phyloP scores from a whole-genome alignment of 805 yeast genomes.

The Ogataea angusta region DNA sequence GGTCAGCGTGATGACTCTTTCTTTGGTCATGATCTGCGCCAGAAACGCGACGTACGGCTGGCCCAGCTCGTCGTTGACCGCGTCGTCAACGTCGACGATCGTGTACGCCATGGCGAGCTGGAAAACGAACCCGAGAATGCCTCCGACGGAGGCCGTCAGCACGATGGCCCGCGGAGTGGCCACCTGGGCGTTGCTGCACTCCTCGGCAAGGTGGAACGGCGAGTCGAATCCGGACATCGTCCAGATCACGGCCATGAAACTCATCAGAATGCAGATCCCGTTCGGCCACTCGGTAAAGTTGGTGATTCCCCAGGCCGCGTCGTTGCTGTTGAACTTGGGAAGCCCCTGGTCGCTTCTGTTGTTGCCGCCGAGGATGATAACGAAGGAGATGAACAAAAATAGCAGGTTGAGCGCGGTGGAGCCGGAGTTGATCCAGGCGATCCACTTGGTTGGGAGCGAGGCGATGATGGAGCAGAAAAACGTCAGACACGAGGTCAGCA shows the following conservation, averaged over 20 bases:
- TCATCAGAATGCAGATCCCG: constrained; percentile 54
- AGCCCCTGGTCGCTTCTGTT: constrained; percentile 34
- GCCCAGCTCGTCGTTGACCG: constrained; percentile 48
- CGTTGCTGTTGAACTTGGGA: constrained; percentile 46
- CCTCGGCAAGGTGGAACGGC: constrained; percentile 70
- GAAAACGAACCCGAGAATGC: constrained; percentile 52
- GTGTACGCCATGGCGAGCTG: constrained; percentile 62
- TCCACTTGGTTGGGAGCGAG: constrained; percentile 50
- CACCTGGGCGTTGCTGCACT: constrained; percentile 56
- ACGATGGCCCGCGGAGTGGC: constrained; percentile 69
- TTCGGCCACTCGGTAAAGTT: constrained; percentile 59
- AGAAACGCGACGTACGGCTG: constrained; percentile 59
- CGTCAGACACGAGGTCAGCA: constrained; percentile 49
- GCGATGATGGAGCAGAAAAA: constrained; percentile 45
- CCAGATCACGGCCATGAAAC: constrained; percentile 59
- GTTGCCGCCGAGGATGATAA: constrained; percentile 51
- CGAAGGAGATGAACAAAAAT: constrained; percentile 48
- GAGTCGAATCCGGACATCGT: constrained; percentile 74
- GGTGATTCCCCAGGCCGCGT: constrained; percentile 49
- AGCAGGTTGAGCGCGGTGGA: constrained; percentile 48
- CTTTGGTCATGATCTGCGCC: constrained; percentile 42
- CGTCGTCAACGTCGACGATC: constrained; percentile 44
- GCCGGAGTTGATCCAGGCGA: constrained; percentile 48
- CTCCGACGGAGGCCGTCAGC: constrained; percentile 52
- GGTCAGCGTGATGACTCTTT: constrained; percentile 41